These are phyloP conservation scores for Boletus sp. DNA, from an alignment of 768 basidiomycete genomes.

Conservation along the genomic window DNA sequence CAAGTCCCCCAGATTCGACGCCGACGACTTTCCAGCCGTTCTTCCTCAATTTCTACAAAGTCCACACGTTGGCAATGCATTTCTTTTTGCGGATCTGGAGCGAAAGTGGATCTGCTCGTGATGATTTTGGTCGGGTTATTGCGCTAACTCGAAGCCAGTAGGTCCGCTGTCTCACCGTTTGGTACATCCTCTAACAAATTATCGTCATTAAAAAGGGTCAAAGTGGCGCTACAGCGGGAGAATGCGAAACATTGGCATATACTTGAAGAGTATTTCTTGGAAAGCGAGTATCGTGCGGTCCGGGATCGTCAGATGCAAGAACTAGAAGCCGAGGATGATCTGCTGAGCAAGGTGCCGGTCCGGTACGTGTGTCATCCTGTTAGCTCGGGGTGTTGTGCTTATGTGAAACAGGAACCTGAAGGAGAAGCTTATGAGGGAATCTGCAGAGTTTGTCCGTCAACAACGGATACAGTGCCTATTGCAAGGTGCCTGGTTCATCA, in stretches of 20 bases:
- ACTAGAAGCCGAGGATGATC: slow-evolving; percentile 82
- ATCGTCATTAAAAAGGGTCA: slow-evolving; percentile 48
- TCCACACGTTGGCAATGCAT: slow-evolving; percentile 74
- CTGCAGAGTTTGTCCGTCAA: slow-evolving; percentile 83
- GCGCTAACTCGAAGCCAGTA: slow-evolving; percentile 83
- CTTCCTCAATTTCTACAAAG: slow-evolving; percentile 78
- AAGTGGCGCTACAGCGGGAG: slow-evolving; percentile 71
- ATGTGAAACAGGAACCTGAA: slow-evolving; percentile 64
- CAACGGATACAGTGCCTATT: slow-evolving; percentile 86
- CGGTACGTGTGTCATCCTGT: slow-evolving; percentile 47
- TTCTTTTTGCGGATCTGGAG: slow-evolving; percentile 95
- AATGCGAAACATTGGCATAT: slow-evolving; percentile 77
- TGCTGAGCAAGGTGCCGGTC: slow-evolving; percentile 81
- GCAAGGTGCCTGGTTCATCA: slow-evolving; percentile 92
- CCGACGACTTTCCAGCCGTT: slow-evolving; percentile 82
- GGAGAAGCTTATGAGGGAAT: slow-evolving; percentile 84
- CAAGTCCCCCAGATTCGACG: slow-evolving; percentile 52
- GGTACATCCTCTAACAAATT: slow-evolving; percentile 4
- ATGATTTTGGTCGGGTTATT: slow-evolving; percentile 75
- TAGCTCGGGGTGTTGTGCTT: not conserved
- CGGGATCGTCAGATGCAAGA: slow-evolving; percentile 89
- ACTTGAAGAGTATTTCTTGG: slow-evolving; percentile 77
- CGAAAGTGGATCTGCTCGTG: slow-evolving; percentile 74
- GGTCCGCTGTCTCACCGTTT: slow-evolving; percentile 29
- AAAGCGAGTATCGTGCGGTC: slow-evolving; percentile 81